These are phyloP conservation scores for Monosporascus sp. DNA, from an alignment of 2,329 filamentous ascomycete genomes.

Conservation along the genomic window DNA sequence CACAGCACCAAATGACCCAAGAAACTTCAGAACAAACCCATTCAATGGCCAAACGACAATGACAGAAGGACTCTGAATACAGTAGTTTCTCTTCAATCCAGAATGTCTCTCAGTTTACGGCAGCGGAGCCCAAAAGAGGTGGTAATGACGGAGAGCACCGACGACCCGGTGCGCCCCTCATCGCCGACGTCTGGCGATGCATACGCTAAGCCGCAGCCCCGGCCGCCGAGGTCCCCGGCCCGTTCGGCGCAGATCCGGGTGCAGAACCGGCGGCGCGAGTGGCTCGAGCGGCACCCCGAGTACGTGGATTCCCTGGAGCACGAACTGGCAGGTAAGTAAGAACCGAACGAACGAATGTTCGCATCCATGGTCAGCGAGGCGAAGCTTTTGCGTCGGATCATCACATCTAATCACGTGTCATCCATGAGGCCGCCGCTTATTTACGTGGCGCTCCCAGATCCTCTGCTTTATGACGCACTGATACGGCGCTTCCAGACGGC, in stretches of 20 bases:
- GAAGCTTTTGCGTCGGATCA: not conserved
- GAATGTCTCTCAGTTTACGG: no score
- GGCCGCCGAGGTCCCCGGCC: constrained; percentile 36
- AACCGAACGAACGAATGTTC: not conserved
- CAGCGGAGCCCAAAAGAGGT: no score
- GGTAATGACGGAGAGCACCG: not conserved
- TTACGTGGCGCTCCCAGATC: constrained; percentile 43
- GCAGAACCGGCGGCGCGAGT: constrained; percentile 74
- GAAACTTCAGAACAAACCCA: no score
- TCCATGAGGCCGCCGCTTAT: no score
- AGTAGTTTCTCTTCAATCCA: no score
- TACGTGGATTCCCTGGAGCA: constrained; percentile 60
- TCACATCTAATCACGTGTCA: no score
- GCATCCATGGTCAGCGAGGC: not conserved
- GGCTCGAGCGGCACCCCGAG: constrained; percentile 64
- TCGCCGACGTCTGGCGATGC: constrained; percentile 1
- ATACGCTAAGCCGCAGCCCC: constrained; percentile 36
- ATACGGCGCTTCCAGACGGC: constrained; percentile 71
- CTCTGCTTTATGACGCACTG: constrained; percentile 74
- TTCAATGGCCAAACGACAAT: no score
- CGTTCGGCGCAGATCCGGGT: constrained; percentile 44
- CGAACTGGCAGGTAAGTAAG: constrained; percentile 44
- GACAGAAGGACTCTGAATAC: no score
- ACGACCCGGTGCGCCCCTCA: not conserved
- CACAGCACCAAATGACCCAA: no score